These are phyloP conservation scores for Dimargaris xerosporica DNA, from an alignment of 192 early-diverging fungal species.

Conservation along the genomic window DNA sequence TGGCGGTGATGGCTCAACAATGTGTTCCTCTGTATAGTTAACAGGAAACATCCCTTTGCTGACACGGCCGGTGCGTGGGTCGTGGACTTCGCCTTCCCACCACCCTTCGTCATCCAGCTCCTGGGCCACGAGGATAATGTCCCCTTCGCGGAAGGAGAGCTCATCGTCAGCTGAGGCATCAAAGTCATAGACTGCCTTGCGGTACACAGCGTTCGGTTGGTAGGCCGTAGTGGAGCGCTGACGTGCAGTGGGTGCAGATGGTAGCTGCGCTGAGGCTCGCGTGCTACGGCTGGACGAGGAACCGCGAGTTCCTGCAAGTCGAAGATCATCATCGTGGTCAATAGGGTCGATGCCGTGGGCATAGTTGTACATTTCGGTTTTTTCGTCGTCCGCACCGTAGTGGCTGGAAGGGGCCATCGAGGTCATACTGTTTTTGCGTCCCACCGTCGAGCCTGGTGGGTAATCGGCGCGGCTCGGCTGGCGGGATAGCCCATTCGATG, in stretches of 20 bases:
- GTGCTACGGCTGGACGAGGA: too few relatives aligned
- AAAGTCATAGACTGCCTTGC: constrained; percentile 64
- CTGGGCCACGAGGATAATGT: constrained; percentile 70
- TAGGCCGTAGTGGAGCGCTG: too few relatives aligned
- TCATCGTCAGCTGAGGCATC: constrained; percentile 66
- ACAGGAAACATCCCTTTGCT: constrained; percentile 79
- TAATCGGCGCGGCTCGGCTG: constrained; percentile 13
- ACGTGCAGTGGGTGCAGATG: constrained; percentile 26
- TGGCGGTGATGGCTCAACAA: constrained; percentile 6
- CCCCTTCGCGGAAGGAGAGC: constrained; percentile 64
- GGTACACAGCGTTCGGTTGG: constrained; percentile 36
- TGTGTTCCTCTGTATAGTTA: constrained; percentile 68
- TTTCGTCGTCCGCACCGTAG: constrained; percentile 19
- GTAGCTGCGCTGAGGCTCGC: not conserved
- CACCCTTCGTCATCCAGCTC: constrained; percentile 79
- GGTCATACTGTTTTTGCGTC: constrained; percentile 14
- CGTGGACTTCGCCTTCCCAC: constrained; percentile 79
- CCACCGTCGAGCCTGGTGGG: constrained; percentile 20
- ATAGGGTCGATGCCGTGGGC: constrained; percentile 17
- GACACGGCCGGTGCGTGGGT: constrained; percentile 29
- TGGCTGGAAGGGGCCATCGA: constrained; percentile 19
- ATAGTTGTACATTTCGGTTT: constrained; percentile 11
- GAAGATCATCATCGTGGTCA: constrained; percentile 12
- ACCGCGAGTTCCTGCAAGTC: too few relatives aligned
- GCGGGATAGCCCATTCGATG: constrained; percentile 18